Evolutionary conservation across 1,284 basidiomycete species (phyloP), one percentile per base, ranked within the genome.

Genomic region (Puccinia brachypodii): DNA sequence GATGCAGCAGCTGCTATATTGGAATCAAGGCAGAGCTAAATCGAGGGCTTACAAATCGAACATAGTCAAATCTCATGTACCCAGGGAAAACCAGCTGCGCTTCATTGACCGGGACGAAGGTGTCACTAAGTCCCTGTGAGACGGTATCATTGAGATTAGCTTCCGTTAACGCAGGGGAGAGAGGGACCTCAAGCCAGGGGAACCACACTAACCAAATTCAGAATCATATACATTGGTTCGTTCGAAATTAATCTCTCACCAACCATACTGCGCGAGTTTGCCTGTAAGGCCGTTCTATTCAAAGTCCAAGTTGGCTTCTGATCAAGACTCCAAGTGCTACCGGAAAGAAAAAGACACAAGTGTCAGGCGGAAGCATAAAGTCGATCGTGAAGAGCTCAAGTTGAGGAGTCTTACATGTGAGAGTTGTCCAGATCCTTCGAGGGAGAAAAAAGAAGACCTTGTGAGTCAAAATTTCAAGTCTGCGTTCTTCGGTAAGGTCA

Each of bases 281-380:
- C 89, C 3, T 88, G 90, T 87, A 96, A 89, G 2, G 92, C 95
- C 50, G 88, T 87, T 19, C 89, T 89, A 53, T 91, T 90, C 79
- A 98, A 84, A 3, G 91, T 93, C 94, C 94, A 98, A 36, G 91
- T 90, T n/a, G 89, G 87, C 84, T 90, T 87, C 82, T 88, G 89
- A 83, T 91, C 88, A 40, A 91, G 87, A 44, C 93, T 89, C 95
- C 95, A 97, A 38, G 71, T 72, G 9, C 78, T 81, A 14, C 25
- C 14, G 8, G 36, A 60, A 14, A 42, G 47, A n/a, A 66, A 19
- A 72, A 4, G 44, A 16, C 25, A 47, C 2, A 58, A 60, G 53
- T 40, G 68, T 47, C 40, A 60, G 31, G 13, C 40, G 19, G 1
- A 72, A 56, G 11, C 1, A 79, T 42, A 16, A 38, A 9, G 22